A percentile compares a stretch with the other conserved stretches of the same genome.
Evolutionary conservation across 129 eudicot genomes (phyloP).

Genomic region (Arctium minus): DNA sequence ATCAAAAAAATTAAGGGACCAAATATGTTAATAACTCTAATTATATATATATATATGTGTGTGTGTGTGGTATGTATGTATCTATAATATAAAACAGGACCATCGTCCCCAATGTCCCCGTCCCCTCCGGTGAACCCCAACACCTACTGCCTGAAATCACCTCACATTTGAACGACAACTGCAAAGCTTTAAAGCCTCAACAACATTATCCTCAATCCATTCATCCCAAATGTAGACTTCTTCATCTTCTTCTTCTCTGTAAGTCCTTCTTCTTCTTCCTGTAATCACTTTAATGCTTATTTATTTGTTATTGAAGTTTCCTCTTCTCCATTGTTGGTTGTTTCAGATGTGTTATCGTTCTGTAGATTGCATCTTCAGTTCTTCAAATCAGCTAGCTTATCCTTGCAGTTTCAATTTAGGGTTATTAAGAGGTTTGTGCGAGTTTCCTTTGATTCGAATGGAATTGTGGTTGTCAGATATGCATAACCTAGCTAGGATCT

Average conservation of each 20-base stretch:
- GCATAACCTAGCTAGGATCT: neutral
- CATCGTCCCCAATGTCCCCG: no score
- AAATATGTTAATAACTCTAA: no score
- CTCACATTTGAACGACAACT: neutral
- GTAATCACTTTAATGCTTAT: neutral
- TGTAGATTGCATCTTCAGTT: slow-evolving; percentile 26
- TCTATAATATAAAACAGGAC: no score
- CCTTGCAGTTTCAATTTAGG: slow-evolving; percentile 27
- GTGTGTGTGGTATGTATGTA: no score
- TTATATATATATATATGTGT: no score
- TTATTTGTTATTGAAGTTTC: neutral
- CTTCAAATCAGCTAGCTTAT: slow-evolving; percentile 20
- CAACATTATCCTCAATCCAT: slow-evolving; percentile 8
- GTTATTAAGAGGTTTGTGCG: slow-evolving; percentile 27
- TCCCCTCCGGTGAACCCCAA: no score
- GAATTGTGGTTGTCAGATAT: neutral
- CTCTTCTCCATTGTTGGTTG: slow-evolving; percentile 9
- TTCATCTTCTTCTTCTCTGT: slow-evolving; percentile 25
- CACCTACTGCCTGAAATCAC: neutral
- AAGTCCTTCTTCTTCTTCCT: neutral
- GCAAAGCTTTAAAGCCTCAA: slow-evolving; percentile 6
- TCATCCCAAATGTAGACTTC: slow-evolving; percentile 23
- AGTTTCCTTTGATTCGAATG: neutral
- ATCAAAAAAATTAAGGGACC: no score
- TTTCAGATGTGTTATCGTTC: slow-evolving; percentile 31